A percentile compares a stretch with the other conserved stretches of the same genome.
Evolutionary conservation across 169 alveolate species (phyloP).

Genomic region (Babesia gibsoni): DNA sequence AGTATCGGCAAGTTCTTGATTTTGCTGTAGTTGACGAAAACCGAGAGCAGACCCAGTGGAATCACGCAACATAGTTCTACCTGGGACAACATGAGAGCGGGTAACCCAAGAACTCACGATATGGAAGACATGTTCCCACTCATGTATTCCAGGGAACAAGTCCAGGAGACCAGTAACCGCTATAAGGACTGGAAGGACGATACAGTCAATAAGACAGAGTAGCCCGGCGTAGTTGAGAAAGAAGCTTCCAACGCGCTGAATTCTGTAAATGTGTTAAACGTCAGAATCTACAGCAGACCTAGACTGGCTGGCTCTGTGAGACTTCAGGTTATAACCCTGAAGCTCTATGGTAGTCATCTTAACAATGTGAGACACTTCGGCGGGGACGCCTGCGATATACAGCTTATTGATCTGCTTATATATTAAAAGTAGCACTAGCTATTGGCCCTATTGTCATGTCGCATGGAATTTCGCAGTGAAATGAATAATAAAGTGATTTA

Average conservation of each 20-base stretch:
- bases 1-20: not conserved
- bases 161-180: conserved; percentile 27
- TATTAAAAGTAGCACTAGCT: too few relatives aligned
- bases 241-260: conserved; percentile 21
- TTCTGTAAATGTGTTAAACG: not conserved
- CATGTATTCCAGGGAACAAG: conserved; percentile 22
- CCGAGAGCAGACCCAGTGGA: conserved; percentile 46
- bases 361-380: too few relatives aligned
- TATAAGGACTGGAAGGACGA: conserved; percentile 46
- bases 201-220: conserved; percentile 59
- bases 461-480: too few relatives aligned
- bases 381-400: too few relatives aligned
- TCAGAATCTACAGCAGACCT: not conserved
- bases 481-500: too few relatives aligned
- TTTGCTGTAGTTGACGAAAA: conserved; percentile 46
- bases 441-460: too few relatives aligned
- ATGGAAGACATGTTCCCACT: conserved; percentile 2
- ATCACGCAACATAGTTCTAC: conserved; percentile 33
- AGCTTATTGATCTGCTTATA: too few relatives aligned
- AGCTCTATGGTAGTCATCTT: not conserved
- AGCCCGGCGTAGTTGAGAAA: conserved; percentile 47
- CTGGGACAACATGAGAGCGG: conserved; percentile 2
- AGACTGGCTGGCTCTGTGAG: not conserved
- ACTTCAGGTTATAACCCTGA: not conserved
- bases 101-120: conserved; percentile 14